A percentile compares a stretch with the other conserved stretches of the same genome.
phyloP scores from a whole-genome alignment of 305 asterid species.

The Fraxinus floribunda region DNA sequence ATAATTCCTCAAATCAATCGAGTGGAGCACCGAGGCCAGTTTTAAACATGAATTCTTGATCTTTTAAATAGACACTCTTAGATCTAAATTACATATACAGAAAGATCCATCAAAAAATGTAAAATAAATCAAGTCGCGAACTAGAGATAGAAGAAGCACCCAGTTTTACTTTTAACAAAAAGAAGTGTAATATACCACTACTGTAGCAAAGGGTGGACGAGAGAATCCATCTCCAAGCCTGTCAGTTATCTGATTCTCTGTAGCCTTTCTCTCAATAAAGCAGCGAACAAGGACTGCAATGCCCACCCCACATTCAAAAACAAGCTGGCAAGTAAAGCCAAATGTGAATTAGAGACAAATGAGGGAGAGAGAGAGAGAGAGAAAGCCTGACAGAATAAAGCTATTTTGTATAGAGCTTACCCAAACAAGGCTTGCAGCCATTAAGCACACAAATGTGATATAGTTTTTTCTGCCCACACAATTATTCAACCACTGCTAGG shows the following conservation, averaged over 20 bases:
- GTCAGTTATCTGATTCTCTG: slow-evolving; percentile 67
- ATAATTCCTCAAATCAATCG: not conserved
- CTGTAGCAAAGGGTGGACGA: slow-evolving; percentile 90
- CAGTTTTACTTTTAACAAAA: not conserved
- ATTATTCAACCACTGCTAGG: slow-evolving; percentile 90
- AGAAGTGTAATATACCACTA: slow-evolving; percentile 61
- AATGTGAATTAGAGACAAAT: slow-evolving; percentile 21
- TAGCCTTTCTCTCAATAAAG: slow-evolving; percentile 64
- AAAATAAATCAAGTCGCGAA: not conserved
- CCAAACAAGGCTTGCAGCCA: slow-evolving; percentile 93
- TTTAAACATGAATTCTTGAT: not conserved
- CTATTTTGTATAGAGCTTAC: slow-evolving; percentile 41
- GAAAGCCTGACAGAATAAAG: slow-evolving; percentile 12
- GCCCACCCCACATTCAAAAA: slow-evolving; percentile 82
- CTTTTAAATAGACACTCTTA: not conserved
- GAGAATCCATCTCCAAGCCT: slow-evolving; percentile 96
- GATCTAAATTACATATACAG: not conserved
- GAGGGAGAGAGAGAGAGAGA: not conserved
- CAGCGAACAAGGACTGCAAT: slow-evolving; percentile 90
- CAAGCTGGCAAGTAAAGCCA: slow-evolving; percentile 58
- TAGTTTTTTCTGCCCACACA: slow-evolving; percentile 95
- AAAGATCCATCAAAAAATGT: not conserved
- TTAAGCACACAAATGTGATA: slow-evolving; percentile 72
- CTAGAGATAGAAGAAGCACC: not conserved
- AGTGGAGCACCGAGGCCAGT: not conserved